Evolutionary conservation across 2,329 filamentous ascomycete genomes (phyloP), one percentile per base, ranked within the genome.

Genomic region (Daldinia sp.): DNA sequence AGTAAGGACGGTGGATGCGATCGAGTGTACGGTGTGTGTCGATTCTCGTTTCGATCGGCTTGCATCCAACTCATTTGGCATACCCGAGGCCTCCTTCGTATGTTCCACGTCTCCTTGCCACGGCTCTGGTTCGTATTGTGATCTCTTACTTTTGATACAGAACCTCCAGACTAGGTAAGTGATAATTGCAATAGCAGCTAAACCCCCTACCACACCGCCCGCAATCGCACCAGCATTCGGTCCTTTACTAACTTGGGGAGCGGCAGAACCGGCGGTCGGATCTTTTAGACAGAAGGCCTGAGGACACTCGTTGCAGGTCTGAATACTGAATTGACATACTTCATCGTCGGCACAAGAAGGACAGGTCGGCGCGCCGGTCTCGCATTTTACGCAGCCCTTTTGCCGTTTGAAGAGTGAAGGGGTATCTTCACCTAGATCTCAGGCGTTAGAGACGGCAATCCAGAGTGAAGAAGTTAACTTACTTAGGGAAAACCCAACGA

Each of bases 1-100:
- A 18, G 96, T 98, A 68, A 98, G 88, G 66, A 98, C 94, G 28
- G 95, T 98, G 9, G 94, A 98, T 15, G 96, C 96, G 78, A 99
- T 93, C 12, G 95, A 98, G 76, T 92, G 88, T 61, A 95, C 91
- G n/a, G 93, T 93, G 78, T 96, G 90, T 50, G 93, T 92, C 10
- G 94, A 96, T 62, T 92, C 88, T 74, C 94, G 87, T 72, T 90
- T 86, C 74, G 88, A 86, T 71, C 82, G 87, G 84, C 78, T 87
- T 80, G 76, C 81, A 63, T 79, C 79, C 70, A 75, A 74, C 55
- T 78, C 77, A 53, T 73, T 73, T 1, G 73, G 72, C 37, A 46
- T 48, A 15, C 58, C 60, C 58, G 13, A 13, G 20, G 46, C 64
- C 57, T 78, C 78, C 67, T 86, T 85, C 6, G 78, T 80, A 77